Conservation (phyloP, 2,329 filamentous ascomycete species). For the Ophiostoma sp. region DNA sequence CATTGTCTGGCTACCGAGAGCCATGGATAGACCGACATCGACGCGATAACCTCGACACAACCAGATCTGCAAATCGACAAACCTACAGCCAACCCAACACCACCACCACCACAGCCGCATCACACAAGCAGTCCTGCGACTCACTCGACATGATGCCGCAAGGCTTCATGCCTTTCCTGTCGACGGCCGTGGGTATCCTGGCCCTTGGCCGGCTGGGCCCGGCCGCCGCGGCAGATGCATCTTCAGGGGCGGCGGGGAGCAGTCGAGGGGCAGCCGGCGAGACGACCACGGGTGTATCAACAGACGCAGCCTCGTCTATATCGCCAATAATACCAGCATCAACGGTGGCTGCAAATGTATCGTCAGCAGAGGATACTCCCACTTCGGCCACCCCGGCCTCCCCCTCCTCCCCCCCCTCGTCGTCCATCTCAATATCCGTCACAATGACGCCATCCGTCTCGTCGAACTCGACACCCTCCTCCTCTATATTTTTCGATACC, state of each 20-base stretch:
- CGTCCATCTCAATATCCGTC: conserved; percentile 16
- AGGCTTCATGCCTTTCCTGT: conserved; percentile 27
- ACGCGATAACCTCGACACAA: conserved; percentile 9
- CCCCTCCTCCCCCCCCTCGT: neutral
- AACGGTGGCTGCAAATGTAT: neutral
- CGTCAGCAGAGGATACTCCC: neutral
- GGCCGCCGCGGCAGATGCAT: conserved; percentile 23
- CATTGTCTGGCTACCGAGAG: conserved; percentile 10
- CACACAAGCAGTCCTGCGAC: neutral
- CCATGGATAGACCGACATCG: conserved; percentile 19
- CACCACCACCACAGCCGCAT: neutral
- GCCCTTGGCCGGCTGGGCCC: conserved; percentile 25
- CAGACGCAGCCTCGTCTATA: neutral
- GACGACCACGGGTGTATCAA: neutral
- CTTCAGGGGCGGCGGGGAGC: conserved; percentile 6
- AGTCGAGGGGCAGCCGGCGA: conserved; percentile 2
- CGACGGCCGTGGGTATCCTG: conserved; percentile 27
- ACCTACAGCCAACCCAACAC: neutral
- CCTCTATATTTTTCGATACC: conserved; percentile 28
- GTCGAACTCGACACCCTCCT: neutral
- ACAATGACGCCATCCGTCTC: conserved; percentile 16
- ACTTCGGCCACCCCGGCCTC: neutral
- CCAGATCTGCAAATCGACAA: neutral
- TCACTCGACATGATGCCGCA: conserved; percentile 21
- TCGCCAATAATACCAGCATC: conserved; percentile 1